A percentile compares a stretch with the other conserved stretches of the same genome.
These are phyloP conservation scores for Pueraria montana DNA, from an alignment of 306 rosid species.

Conservation along the genomic window DNA sequence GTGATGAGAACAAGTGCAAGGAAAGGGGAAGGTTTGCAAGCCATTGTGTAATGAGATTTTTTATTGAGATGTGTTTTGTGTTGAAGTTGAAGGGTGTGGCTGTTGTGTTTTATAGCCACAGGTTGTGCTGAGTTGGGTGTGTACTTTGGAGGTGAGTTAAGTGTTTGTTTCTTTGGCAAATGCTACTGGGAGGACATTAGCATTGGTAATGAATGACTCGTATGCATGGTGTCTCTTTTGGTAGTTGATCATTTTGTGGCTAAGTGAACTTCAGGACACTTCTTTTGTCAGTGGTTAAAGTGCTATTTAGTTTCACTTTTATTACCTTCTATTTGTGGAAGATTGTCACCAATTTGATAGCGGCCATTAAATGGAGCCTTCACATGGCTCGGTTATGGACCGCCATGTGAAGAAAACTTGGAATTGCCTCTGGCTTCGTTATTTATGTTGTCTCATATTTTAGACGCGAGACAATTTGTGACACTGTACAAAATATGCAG, in stretches of 20 bases:
- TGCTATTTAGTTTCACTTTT: constrained; percentile 14
- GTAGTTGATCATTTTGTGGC: constrained; percentile 47
- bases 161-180: background rate
- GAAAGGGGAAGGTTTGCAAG: constrained; percentile 54
- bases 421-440: constrained; percentile 17
- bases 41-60: constrained; percentile 46
- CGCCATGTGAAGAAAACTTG: constrained; percentile 5
- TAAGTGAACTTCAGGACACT: constrained; percentile 41
- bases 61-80: constrained; percentile 47
- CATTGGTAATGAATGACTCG: constrained; percentile 11
- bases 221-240: constrained; percentile 19
- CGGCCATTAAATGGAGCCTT: constrained; percentile 54
- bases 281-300: background rate
- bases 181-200: constrained; percentile 5
- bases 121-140: constrained; percentile 52
- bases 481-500: background rate
- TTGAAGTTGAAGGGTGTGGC: constrained; percentile 40
- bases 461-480: background rate
- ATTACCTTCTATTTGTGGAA: constrained; percentile 53
- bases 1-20: constrained; percentile 53
- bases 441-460: background rate
- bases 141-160: constrained; percentile 59
- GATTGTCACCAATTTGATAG: constrained; percentile 41
- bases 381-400: constrained; percentile 43
- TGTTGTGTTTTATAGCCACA: constrained; percentile 52